A percentile compares a stretch with the other conserved stretches of the same genome.
phyloP scores from a whole-genome alignment of 805 yeast species.

The Candida ponderosae region DNA sequence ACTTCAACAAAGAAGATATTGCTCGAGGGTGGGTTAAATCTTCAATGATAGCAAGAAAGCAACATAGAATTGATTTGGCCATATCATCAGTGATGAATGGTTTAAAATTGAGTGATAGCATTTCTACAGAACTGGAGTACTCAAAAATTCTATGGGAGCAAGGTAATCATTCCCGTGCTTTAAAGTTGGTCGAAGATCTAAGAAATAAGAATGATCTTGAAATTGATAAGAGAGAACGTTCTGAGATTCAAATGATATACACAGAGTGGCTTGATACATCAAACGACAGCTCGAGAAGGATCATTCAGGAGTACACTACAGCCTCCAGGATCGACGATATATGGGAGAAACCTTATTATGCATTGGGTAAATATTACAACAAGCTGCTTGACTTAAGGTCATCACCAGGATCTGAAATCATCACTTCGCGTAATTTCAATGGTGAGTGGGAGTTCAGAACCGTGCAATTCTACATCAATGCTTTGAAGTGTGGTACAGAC shows the following conservation, averaged over 20 bases:
- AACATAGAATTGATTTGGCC: constrained; percentile 64
- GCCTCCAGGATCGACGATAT: constrained; percentile 45
- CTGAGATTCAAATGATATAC: constrained; percentile 57
- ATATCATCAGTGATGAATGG: constrained; percentile 61
- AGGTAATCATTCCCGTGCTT: constrained; percentile 81
- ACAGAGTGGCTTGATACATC: constrained; percentile 87
- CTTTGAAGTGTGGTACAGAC: constrained; percentile 54
- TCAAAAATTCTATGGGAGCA: constrained; percentile 83
- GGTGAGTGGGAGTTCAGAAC: constrained; percentile 51
- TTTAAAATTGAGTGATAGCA: constrained; percentile 21
- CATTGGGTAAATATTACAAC: constrained; percentile 71
- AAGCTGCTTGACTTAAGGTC: constrained; percentile 65
- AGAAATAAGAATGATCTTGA: constrained; percentile 6
- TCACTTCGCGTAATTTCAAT: constrained; percentile 22
- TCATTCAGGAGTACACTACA: constrained; percentile 58
- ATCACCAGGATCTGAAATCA: constrained; percentile 14
- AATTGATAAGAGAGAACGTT: constrained; percentile 19
- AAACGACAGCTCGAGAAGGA: constrained; percentile 68
- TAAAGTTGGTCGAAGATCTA: constrained; percentile 49
- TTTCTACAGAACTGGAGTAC: constrained; percentile 58
- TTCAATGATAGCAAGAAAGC: constrained; percentile 59
- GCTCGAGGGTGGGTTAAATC: constrained; percentile 50
- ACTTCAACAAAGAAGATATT: constrained; percentile 21
- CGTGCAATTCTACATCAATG: constrained; percentile 46
- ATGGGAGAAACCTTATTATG: constrained; percentile 78